A percentile compares a stretch with the other conserved stretches of the same genome.
These are phyloP conservation scores for Curvularia spicifera DNA, from an alignment of 2,329 filamentous ascomycete genomes.

Conservation along the genomic window DNA sequence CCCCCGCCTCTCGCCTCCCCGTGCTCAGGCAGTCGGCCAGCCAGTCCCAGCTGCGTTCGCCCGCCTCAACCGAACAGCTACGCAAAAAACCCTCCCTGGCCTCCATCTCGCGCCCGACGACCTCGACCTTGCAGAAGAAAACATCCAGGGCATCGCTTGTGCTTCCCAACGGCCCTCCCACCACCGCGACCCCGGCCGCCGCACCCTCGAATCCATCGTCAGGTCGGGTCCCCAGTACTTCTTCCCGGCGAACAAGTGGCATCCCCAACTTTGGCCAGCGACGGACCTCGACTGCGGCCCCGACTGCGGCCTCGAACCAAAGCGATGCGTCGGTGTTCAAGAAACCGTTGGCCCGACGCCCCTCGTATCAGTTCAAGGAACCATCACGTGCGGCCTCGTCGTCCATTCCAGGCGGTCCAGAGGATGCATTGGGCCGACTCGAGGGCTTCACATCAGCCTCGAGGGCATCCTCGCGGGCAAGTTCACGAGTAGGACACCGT, in stretches of 20 bases:
- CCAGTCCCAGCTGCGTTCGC: conserved; percentile 51
- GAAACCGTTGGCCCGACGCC: conserved; percentile 45
- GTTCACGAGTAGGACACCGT: conserved; percentile 45
- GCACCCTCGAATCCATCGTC: conserved; percentile 24
- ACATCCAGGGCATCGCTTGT: conserved; percentile 40
- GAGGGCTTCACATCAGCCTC: conserved; percentile 54
- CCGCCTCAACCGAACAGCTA: conserved; percentile 55
- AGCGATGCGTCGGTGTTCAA: conserved; percentile 45
- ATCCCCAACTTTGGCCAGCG: conserved; percentile 27
- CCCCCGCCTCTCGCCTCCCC: conserved; percentile 59
- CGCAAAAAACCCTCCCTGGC: conserved; percentile 43
- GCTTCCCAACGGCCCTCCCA: conserved; percentile 30
- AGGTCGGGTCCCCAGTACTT: conserved; percentile 32
- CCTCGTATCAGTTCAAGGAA: conserved; percentile 41
- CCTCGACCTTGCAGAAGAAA: conserved; percentile 40
- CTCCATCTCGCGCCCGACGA: conserved; percentile 26
- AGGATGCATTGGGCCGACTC: conserved; percentile 53
- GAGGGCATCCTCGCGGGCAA: conserved; percentile 48
- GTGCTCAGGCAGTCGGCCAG: conserved; percentile 51
- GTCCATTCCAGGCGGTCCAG: conserved; percentile 27
- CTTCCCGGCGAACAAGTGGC: conserved; percentile 32
- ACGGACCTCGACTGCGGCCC: conserved; percentile 17
- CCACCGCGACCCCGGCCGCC: conserved; percentile 15
- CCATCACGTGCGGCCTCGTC: conserved; percentile 23
- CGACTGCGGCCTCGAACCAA: conserved; percentile 9